These are phyloP conservation scores for Ganoderma resinaceum DNA, from an alignment of 1,284 basidiomycete species.

Conservation along the genomic window DNA sequence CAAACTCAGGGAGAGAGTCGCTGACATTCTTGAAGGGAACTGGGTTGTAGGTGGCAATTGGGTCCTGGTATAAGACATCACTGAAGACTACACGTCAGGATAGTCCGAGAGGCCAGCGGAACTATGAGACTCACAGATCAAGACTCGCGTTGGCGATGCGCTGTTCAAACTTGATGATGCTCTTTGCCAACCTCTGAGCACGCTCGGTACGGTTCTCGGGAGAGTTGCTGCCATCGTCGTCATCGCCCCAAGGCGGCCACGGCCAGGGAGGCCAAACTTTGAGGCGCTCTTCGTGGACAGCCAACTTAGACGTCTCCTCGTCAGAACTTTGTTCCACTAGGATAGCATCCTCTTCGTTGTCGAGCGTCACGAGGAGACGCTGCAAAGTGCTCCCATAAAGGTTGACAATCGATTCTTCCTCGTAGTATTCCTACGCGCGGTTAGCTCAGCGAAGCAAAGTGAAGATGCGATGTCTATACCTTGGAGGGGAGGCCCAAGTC, in stretches of 20 bases:
- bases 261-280: slow-evolving; percentile 84
- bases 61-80: slow-evolving; percentile 77
- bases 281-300: slow-evolving; percentile 64
- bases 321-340: slow-evolving; percentile 22
- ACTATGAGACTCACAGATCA: slow-evolving; percentile 64
- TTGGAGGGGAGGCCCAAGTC: slow-evolving; percentile 89
- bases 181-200: slow-evolving; percentile 70
- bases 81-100: slow-evolving; percentile 40
- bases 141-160: slow-evolving; percentile 83
- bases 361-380: slow-evolving; percentile 71
- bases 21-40: slow-evolving; percentile 73
- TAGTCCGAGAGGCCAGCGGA: neutral
- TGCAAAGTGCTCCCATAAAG: slow-evolving; percentile 79
- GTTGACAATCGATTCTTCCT: slow-evolving; percentile 74
- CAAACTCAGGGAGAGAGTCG: slow-evolving; percentile 77
- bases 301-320: slow-evolving; percentile 35
- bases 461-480: slow-evolving; percentile 45
- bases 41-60: slow-evolving; percentile 91
- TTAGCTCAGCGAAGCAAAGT: slow-evolving; percentile 1
- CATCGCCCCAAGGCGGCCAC: slow-evolving; percentile 82
- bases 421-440: slow-evolving; percentile 82
- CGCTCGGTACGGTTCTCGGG: slow-evolving; percentile 50
- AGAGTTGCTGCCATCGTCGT: slow-evolving; percentile 54
- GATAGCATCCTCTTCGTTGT: slow-evolving; percentile 52
- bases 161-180: slow-evolving; percentile 84